Conservation (phyloP, 768 basidiomycete species). For the Phylloporus scabripes region DNA sequence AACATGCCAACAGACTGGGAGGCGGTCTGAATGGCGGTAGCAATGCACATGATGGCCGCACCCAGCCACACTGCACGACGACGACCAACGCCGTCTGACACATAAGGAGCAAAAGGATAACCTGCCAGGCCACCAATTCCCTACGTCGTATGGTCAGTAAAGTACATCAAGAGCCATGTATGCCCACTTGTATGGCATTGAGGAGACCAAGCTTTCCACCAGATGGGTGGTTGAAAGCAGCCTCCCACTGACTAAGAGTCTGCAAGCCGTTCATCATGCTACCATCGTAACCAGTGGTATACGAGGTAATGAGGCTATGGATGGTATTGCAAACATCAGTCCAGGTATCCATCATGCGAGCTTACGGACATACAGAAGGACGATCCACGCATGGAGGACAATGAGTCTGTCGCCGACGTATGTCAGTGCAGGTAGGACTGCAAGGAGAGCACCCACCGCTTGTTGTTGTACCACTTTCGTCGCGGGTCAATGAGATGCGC, state of each 20-base stretch:
- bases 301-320: conserved; percentile 63
- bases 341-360: too few species aligned
- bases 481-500: conserved; percentile 57
- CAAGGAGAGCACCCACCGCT: conserved; percentile 39
- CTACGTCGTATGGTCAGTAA: conserved; percentile 26
- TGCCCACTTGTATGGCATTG: conserved; percentile 62
- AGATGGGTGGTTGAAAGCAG: conserved; percentile 52
- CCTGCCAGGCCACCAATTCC: conserved; percentile 68
- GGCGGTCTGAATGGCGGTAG: conserved; percentile 63
- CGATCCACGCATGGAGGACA: conserved; percentile 61
- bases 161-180: too few species aligned
- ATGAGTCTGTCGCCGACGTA: conserved; percentile 40
- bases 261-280: conserved; percentile 80
- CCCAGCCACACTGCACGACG: conserved; percentile 61
- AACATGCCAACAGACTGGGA: conserved; percentile 73
- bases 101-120: conserved; percentile 65
- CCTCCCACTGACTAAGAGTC: conserved; percentile 59
- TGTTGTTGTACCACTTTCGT: conserved; percentile 75
- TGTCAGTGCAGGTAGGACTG: not conserved
- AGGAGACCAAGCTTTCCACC: conserved; percentile 58
- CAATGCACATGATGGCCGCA: conserved; percentile 61
- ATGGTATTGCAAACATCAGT: too few species aligned
- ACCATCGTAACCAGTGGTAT: conserved; percentile 71
- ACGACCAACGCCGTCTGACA: conserved; percentile 69
- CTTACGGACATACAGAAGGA: conserved; percentile 46